phyloP scores from a whole-genome alignment of 2,329 filamentous ascomycete genomes.

The Colletotrichum sp. region DNA sequence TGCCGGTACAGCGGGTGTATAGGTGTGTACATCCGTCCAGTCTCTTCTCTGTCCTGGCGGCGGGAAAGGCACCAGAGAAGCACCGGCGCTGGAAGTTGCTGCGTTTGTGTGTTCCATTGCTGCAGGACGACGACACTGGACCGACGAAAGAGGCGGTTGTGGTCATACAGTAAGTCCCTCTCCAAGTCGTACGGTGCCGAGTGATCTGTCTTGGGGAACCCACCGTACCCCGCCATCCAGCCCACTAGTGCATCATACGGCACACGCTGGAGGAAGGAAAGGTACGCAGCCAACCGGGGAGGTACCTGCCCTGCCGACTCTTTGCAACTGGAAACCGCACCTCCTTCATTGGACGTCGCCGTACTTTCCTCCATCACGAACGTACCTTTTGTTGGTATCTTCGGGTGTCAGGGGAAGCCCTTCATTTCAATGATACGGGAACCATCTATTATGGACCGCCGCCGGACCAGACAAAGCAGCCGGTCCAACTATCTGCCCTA shows the following conservation, averaged over 20 bases:
- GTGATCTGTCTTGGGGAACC: neutral
- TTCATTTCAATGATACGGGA: conserved; percentile 1
- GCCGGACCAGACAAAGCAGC: neutral
- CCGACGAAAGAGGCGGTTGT: neutral
- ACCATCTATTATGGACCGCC: neutral
- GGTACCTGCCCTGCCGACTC: neutral
- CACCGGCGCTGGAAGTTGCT: neutral
- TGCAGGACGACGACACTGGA: neutral
- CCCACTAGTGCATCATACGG: conserved; percentile 18
- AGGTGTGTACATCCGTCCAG: neutral
- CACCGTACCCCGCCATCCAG: conserved; percentile 19
- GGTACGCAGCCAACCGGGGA: neutral
- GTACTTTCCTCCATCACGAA: neutral
- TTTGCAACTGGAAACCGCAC: neutral
- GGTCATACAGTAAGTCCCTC: conserved; percentile 9
- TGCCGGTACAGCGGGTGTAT: conserved; percentile 10
- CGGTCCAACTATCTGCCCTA: neutral
- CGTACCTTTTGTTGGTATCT: neutral
- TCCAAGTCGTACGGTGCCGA: neutral
- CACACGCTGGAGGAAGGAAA: neutral
- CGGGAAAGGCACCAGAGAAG: neutral
- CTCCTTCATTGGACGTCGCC: neutral
- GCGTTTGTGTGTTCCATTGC: neutral
- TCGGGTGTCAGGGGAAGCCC: conserved; percentile 6
- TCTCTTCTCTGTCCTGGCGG: neutral